A percentile compares a stretch with the other conserved stretches of the same genome.
Evolutionary conservation across 495 filamentous ascomycete species (phyloP).

Genomic region (Aspergillus panamensis): DNA sequence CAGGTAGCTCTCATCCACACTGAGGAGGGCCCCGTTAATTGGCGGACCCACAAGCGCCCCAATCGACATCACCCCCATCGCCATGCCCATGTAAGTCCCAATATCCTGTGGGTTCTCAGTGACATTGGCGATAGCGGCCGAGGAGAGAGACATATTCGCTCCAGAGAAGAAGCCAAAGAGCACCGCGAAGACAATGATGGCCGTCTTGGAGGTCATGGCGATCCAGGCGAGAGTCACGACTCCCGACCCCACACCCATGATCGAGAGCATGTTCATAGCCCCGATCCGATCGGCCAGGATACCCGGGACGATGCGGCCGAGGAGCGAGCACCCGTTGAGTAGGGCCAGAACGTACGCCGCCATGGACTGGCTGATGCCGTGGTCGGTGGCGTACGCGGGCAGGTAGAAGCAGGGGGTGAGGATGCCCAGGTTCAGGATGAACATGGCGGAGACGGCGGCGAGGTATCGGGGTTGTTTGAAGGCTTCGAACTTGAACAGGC

Average conservation of each 20-base stretch:
- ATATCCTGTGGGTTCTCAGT: constrained; percentile 41
- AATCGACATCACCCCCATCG: constrained; percentile 40
- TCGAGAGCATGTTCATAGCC: not conserved
- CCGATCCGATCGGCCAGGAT: constrained; percentile 11
- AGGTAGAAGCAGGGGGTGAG: constrained; percentile 27
- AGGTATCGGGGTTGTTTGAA: constrained; percentile 16
- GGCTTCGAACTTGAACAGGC: constrained; percentile 6
- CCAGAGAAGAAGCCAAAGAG: constrained; percentile 35
- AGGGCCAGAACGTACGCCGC: constrained; percentile 17
- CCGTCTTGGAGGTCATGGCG: constrained; percentile 18
- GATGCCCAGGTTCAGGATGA: constrained; percentile 19
- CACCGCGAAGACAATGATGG: constrained; percentile 28
- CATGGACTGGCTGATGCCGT: constrained; percentile 14
- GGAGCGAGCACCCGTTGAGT: constrained; percentile 7
- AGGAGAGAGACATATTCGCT: constrained; percentile 42
- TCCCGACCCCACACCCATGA: constrained; percentile 19
- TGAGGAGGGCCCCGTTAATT: constrained; percentile 47
- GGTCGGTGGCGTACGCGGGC: constrained; percentile 14
- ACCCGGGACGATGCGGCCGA: constrained; percentile 7
- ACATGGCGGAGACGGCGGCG: constrained; percentile 13
- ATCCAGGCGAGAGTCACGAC: constrained; percentile 28
- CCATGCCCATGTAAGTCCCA: constrained; percentile 56
- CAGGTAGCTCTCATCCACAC: constrained; percentile 39
- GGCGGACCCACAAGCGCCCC: constrained; percentile 51
- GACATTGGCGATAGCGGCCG: constrained; percentile 39